These are phyloP conservation scores for Populus hybrid DNA, from an alignment of 441 rosid genomes.

Conservation along the genomic window DNA sequence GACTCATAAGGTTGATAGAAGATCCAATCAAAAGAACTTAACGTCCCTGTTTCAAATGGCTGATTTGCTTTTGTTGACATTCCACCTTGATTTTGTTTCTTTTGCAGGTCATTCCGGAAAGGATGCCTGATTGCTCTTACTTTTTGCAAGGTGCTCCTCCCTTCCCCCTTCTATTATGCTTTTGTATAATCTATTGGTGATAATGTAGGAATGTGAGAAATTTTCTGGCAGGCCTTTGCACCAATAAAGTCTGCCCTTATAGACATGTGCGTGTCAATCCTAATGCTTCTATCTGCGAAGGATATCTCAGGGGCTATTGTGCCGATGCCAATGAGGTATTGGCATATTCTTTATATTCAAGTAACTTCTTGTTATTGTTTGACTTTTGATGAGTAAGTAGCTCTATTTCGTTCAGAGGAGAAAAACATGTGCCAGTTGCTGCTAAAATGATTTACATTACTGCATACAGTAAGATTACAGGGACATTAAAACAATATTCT, in stretches of 20 bases:
- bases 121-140: slow-evolving; percentile 99
- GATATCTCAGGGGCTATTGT: slow-evolving; percentile 91
- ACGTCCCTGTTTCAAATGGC: slow-evolving; percentile 12
- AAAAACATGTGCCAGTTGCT: background rate
- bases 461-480: background rate
- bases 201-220: slow-evolving; percentile 25
- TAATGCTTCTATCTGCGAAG: slow-evolving; percentile 72
- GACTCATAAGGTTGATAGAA: slow-evolving; percentile 78
- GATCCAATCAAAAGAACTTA: slow-evolving; percentile 16
- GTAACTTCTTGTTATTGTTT: background rate
- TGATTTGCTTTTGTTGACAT: slow-evolving; percentile 15
- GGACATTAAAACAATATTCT: background rate
- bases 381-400: background rate
- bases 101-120: slow-evolving; percentile 91
- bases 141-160: slow-evolving; percentile 71
- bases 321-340: slow-evolving; percentile 90
- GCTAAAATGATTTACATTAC: background rate
- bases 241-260: slow-evolving; percentile 72
- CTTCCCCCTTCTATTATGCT: slow-evolving; percentile 5
- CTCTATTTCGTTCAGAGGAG: background rate
- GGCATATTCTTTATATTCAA: background rate
- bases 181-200: slow-evolving; percentile 11
- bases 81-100: slow-evolving; percentile 20
- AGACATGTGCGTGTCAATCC: slow-evolving; percentile 97
- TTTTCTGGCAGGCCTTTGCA: slow-evolving; percentile 73